Conservation (phyloP, 1,284 basidiomycete species). For the Mycena sp. region DNA sequence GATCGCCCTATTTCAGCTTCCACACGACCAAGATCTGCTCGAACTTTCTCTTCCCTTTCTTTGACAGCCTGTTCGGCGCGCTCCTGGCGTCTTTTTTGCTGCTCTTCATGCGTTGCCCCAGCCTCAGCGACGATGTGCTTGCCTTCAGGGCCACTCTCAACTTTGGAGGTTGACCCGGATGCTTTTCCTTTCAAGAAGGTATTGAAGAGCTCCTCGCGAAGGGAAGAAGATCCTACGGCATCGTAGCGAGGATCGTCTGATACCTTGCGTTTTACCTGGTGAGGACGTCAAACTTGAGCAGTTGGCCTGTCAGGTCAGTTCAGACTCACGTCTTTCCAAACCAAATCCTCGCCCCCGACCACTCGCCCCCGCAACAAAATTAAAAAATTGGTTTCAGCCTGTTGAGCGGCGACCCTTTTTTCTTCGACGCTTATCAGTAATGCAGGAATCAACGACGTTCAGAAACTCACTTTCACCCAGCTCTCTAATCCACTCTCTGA, state of each 20-base stretch:
- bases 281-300: slow-evolving; percentile 11
- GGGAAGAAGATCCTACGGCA: slow-evolving; percentile 88
- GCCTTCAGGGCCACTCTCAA: slow-evolving; percentile 24
- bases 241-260: slow-evolving; percentile 87
- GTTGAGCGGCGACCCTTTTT: slow-evolving; percentile 85
- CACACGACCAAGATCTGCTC: slow-evolving; percentile 71
- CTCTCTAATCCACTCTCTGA: slow-evolving; percentile 86
- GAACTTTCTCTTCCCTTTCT: slow-evolving; percentile 85
- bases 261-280: slow-evolving; percentile 71
- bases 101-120: slow-evolving; percentile 44
- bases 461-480: slow-evolving; percentile 83
- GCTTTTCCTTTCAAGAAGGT: slow-evolving; percentile 69
- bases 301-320: neutral
- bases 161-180: slow-evolving; percentile 30
- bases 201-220: slow-evolving; percentile 91
- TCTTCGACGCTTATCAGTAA: slow-evolving; percentile 45
- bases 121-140: slow-evolving; percentile 39
- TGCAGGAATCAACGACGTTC: neutral
- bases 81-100: slow-evolving; percentile 57
- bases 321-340: slow-evolving; percentile 78
- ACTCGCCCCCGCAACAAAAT: slow-evolving; percentile 76
- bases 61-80: slow-evolving; percentile 71
- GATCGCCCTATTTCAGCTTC: slow-evolving; percentile 78
- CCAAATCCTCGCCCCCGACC: slow-evolving; percentile 55
- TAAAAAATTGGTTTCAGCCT: slow-evolving; percentile 88